Evolutionary conservation across 768 basidiomycete species (phyloP).

Genomic region (Boletus rubescentipes): DNA sequence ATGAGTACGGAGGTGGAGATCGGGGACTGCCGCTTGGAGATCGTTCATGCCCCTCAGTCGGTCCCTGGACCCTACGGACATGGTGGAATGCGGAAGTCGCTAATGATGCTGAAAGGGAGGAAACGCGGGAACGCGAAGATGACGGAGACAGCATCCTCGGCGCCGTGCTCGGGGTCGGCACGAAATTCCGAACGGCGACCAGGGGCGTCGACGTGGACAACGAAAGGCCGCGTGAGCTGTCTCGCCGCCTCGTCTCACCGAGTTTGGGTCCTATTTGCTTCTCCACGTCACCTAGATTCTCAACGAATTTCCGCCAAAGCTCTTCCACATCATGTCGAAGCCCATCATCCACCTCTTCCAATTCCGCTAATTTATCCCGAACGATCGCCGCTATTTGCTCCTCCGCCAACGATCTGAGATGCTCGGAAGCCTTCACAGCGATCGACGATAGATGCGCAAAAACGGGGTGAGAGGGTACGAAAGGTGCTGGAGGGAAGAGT

Average conservation of each 20-base stretch:
- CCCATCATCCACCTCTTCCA: constrained; percentile 53
- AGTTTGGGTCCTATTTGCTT: constrained; percentile 32
- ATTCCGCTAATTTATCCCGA: constrained; percentile 51
- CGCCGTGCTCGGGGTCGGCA: constrained; percentile 43
- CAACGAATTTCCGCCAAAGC: constrained; percentile 61
- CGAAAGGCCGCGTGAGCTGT: constrained; percentile 21
- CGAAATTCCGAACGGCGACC: constrained; percentile 53
- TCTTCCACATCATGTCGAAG: constrained; percentile 58
- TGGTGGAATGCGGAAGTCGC: constrained; percentile 58
- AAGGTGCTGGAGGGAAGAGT: constrained; percentile 74
- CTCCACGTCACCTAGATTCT: constrained; percentile 45
- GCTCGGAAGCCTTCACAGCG: constrained; percentile 55
- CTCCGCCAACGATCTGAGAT: constrained; percentile 56
- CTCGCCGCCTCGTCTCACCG: constrained; percentile 19
- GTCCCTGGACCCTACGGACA: constrained; percentile 37
- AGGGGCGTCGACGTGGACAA: constrained; percentile 26
- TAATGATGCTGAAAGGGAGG: constrained; percentile 71
- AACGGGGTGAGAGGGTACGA: constrained; percentile 70
- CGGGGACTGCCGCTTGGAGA: constrained; percentile 19
- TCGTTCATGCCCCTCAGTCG: constrained; percentile 13
- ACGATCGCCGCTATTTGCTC: constrained; percentile 53
- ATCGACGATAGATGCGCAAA: constrained; percentile 63
- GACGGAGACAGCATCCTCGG: constrained; percentile 39
- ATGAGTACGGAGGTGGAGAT: constrained; percentile 38
- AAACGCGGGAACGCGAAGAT: constrained; percentile 43